Base-by-base conservation (phyloP, 345 rosid species). In the Camelina laxa region DNA sequence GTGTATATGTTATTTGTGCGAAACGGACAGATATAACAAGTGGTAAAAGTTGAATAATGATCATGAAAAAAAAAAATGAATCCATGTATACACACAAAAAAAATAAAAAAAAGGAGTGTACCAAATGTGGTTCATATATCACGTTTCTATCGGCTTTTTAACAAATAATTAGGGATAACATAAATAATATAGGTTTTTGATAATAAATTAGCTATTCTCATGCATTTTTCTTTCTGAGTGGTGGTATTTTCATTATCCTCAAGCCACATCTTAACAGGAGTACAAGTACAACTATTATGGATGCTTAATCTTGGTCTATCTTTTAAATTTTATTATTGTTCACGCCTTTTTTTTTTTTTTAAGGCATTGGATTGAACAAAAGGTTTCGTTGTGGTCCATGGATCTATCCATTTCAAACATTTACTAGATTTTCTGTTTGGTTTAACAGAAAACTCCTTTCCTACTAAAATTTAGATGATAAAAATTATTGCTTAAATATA, bases 321-420 rank as follows among this genome's bases (percentile, higher is more conserved):
- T 61, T 21, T 41, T 12, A 61, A 20, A 3, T 45, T 57, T 57
- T 27, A 4, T 27, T 20, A 45, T 57, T 22, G 35, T 44, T 65
- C 50, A 45, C 39, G 4, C 49, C 39, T 16, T 16, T 73, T 65
- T 45, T 20, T 27, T 27, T 27, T 27, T 4, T 27, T 24, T 24
- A 24, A 33, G 59, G 66, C 77, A 58, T 65, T 74, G 50, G 66
- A 57, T 57, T 57, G 44, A 74, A 48, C 72, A 74, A 66, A 74
- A 58, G 72, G 72, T 58, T 57, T 66, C 10, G 20, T 4, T 58
- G 78, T 66, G 78, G 78, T 66, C 72, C 72, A 0, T 74, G 60
- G 53, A 74, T 65, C 35, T 53, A 27, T 63, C 63, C 42, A 66
- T 66, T 48, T 66, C 53, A 74, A 66, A 57, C 42, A 27, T 22